Evolutionary conservation across 2,329 filamentous ascomycete species (phyloP).

Genomic region (Pseudocercospora eumusae): DNA sequence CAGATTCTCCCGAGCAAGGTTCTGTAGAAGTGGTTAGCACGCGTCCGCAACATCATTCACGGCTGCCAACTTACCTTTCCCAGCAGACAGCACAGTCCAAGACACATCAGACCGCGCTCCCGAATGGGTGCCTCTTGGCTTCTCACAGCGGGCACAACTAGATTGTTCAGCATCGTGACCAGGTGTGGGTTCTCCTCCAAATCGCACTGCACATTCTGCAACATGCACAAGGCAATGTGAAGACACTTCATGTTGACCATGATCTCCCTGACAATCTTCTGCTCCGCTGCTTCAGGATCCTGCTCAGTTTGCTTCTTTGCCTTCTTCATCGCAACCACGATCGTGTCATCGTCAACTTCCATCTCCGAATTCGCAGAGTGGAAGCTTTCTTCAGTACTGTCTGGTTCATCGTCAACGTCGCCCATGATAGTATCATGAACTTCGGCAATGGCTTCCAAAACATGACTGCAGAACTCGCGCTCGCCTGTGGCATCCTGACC

Average conservation of each 20-base stretch:
- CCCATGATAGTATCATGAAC: slow-evolving; percentile 87
- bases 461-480: slow-evolving; percentile 78
- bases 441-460: slow-evolving; percentile 92
- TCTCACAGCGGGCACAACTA: slow-evolving; percentile 91
- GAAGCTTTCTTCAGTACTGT: slow-evolving; percentile 71
- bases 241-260: slow-evolving; percentile 98
- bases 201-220: slow-evolving; percentile 85
- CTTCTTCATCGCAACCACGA: slow-evolving; percentile 35
- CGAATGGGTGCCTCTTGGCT: slow-evolving; percentile 90
- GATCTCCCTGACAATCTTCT: slow-evolving; percentile 83
- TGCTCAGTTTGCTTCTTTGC: slow-evolving; percentile 60
- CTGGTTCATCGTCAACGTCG: slow-evolving; percentile 61
- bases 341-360: slow-evolving; percentile 60
- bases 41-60: not conserved
- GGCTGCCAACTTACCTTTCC: slow-evolving; percentile 63
- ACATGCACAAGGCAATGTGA: slow-evolving; percentile 95
- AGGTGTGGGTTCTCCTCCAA: slow-evolving; percentile 86
- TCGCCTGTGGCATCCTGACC: slow-evolving; percentile 72
- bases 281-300: slow-evolving; percentile 56
- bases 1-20: slow-evolving; percentile 88
- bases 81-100: slow-evolving; percentile 87
- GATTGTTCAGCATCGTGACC: slow-evolving; percentile 97
- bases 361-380: slow-evolving; percentile 89
- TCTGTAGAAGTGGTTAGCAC: slow-evolving; percentile 46
- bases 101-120: slow-evolving; percentile 83